Conservation (phyloP, 83 land plant species). For the Picea mariana region DNA sequence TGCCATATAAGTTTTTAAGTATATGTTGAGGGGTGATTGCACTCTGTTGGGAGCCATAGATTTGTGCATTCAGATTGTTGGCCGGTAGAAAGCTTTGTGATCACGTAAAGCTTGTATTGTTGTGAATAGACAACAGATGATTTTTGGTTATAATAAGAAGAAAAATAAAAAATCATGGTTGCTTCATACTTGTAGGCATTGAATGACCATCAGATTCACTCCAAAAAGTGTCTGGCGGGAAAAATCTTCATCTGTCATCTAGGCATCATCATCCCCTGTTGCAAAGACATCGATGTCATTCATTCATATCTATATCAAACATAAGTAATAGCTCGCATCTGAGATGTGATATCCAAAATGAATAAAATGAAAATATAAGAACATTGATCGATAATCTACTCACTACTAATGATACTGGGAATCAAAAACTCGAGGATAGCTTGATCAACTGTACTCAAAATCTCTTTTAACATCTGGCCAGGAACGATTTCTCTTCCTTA, state of each 20-base stretch:
- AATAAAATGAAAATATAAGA: no score
- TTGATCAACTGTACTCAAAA: no score
- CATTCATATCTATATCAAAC: no score
- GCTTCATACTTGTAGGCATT: conserved; percentile 16
- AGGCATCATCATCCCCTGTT: conserved; percentile 3
- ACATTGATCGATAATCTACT: no score
- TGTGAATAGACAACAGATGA: not conserved
- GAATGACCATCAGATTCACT: conserved; percentile 16
- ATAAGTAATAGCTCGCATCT: no score
- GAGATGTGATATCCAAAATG: no score
- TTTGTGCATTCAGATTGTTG: conserved; percentile 60
- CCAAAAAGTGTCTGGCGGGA: conserved; percentile 25
- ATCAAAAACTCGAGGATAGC: not conserved
- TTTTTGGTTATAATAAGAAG: not conserved
- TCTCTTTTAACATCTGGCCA: conserved; percentile 39
- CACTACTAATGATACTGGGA: not conserved
- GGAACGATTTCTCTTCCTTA: conserved; percentile 17
- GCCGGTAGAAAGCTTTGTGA: conserved; percentile 78
- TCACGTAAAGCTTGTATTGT: not conserved
- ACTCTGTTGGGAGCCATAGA: conserved; percentile 65
- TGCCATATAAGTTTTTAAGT: conserved; percentile 29
- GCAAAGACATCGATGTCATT: not conserved
- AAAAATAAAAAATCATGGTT: no score
- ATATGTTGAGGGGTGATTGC: conserved; percentile 27
- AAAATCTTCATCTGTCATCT: conserved; percentile 24